These are phyloP conservation scores for Blastocystis sp. DNA, from an alignment of 352 stramenopile species.

Conservation along the genomic window DNA sequence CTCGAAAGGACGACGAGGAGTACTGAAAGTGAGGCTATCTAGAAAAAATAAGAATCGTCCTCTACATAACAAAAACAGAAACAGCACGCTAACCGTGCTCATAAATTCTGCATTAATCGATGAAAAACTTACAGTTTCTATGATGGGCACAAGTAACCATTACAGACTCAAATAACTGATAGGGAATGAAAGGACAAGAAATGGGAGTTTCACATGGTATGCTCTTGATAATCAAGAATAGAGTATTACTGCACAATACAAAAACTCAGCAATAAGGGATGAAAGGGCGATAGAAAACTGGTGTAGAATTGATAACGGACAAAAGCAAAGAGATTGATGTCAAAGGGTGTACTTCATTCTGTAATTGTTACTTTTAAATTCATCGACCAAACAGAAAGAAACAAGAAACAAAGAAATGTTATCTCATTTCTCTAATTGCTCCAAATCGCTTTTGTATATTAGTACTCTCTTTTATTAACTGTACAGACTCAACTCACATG, in stretches of 20 bases:
- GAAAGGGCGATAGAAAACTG: background rate
- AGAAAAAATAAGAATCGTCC: background rate
- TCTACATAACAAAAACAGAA: background rate
- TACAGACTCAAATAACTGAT: constrained; percentile 26
- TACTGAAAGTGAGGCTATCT: constrained; percentile 96
- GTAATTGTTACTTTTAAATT: background rate
- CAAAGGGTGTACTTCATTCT: too few species aligned
- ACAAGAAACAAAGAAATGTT: background rate
- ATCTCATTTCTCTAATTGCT: background rate
- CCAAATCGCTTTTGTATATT: background rate
- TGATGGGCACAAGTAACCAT: constrained; percentile 56
- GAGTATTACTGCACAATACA: background rate
- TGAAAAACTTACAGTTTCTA: constrained; percentile 37
- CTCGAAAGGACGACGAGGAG: constrained; percentile 94
- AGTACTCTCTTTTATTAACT: background rate
- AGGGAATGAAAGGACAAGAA: background rate
- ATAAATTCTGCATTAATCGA: background rate
- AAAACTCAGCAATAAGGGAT: background rate
- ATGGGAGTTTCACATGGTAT: background rate
- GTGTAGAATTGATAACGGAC: background rate
- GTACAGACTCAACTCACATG: background rate
- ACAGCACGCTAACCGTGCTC: background rate
- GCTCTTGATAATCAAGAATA: background rate
- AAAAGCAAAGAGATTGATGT: background rate
- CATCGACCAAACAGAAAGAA: background rate